Evolutionary conservation across 495 filamentous ascomycete species (phyloP).

Genomic region (Parachaetomium inaequale): DNA sequence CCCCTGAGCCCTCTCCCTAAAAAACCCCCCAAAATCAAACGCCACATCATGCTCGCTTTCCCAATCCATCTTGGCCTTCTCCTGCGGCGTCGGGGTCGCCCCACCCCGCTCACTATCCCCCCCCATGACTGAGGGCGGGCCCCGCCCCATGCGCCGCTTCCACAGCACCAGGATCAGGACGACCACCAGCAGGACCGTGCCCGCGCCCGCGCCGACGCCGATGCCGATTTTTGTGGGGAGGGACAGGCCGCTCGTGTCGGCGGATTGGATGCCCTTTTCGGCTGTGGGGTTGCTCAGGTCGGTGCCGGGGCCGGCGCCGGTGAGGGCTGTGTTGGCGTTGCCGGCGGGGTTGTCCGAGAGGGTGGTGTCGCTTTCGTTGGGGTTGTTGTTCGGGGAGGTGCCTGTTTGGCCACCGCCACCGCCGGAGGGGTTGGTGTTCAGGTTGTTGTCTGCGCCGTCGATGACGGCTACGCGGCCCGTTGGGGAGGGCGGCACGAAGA

Average conservation of each 20-base stretch:
- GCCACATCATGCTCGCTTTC: conserved; percentile 31
- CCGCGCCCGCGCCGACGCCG: conserved; percentile 23
- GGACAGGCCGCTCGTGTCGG: conserved; percentile 7
- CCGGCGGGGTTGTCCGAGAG: background rate
- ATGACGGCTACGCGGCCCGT: conserved; percentile 14
- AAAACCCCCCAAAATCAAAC: conserved; percentile 29
- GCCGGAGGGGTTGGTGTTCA: background rate
- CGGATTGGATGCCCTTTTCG: background rate
- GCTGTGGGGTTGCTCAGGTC: background rate
- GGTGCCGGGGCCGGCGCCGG: background rate
- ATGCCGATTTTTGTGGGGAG: conserved; percentile 26
- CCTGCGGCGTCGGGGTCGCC: conserved; percentile 2
- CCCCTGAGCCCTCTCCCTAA: background rate
- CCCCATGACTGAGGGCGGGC: background rate
- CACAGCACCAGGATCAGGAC: conserved; percentile 13
- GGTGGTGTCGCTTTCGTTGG: background rate
- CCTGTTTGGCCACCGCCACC: no score
- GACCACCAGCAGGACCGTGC: conserved; percentile 9
- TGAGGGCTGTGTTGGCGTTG: background rate
- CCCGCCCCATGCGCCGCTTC: conserved; percentile 21
- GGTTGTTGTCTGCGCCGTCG: background rate
- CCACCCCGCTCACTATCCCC: background rate
- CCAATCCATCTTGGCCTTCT: conserved; percentile 27
- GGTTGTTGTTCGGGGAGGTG: background rate
- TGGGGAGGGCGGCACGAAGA: conserved; percentile 21